A percentile compares a stretch with the other conserved stretches of the same genome.
Conservation (phyloP, 192 early-diverging fungal species). For the Mortierella hygrophila region DNA sequence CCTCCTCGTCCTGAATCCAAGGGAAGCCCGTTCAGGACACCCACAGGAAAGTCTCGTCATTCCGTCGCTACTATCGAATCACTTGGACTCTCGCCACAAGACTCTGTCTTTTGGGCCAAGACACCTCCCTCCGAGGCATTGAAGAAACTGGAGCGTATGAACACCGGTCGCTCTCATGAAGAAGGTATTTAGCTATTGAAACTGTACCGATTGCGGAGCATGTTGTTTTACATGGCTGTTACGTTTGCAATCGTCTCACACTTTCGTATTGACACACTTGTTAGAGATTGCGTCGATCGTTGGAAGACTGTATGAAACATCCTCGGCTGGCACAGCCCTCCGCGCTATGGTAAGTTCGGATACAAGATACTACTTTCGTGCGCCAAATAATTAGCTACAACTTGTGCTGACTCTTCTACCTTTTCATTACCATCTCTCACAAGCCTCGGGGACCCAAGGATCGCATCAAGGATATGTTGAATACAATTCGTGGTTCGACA, state of each 20-base stretch:
- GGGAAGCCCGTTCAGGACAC: constrained; percentile 36
- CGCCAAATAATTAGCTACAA: no score
- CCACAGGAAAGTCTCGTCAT: constrained; percentile 19
- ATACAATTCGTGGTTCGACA: constrained; percentile 26
- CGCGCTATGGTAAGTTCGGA: constrained; percentile 17
- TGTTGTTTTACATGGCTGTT: neutral
- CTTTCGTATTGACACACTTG: neutral
- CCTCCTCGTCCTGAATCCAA: neutral
- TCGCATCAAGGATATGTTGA: constrained; percentile 38
- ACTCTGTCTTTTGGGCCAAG: constrained; percentile 50
- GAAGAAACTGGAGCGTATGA: constrained; percentile 25
- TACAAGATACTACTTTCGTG: neutral
- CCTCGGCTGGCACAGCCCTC: constrained; percentile 31
- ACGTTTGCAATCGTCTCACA: neutral
- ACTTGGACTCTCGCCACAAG: constrained; percentile 43
- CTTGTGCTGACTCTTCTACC: neutral
- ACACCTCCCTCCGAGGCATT: constrained; percentile 44
- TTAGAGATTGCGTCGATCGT: constrained; percentile 47
- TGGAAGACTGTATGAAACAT: constrained; percentile 32
- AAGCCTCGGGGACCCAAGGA: constrained; percentile 27
- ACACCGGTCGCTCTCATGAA: constrained; percentile 38
- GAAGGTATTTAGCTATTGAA: constrained; percentile 18
- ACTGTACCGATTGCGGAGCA: neutral
- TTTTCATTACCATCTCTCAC: neutral
- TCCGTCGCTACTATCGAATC: constrained; percentile 28